These are phyloP conservation scores for Phaeomoniella chlamydospora DNA, from an alignment of 2,329 filamentous ascomycete genomes.

Conservation along the genomic window DNA sequence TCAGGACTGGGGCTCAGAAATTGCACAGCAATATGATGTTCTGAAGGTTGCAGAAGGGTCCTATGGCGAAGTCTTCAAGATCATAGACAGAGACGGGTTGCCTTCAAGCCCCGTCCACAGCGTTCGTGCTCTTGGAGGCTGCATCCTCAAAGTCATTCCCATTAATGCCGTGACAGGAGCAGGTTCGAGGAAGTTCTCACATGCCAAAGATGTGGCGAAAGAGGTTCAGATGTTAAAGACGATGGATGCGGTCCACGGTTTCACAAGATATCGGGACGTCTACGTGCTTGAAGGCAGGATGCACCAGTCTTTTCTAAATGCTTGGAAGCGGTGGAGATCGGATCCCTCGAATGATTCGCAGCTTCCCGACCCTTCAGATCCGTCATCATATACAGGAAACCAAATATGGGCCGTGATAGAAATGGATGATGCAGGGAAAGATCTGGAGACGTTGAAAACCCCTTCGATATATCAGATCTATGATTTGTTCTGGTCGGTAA, in stretches of 20 bases:
- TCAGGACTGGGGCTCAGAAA: background rate
- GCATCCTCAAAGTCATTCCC: slow-evolving; percentile 28
- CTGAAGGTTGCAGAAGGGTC: slow-evolving; percentile 52
- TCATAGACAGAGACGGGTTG: slow-evolving; percentile 16
- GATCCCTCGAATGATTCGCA: slow-evolving; percentile 25
- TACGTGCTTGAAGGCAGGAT: slow-evolving; percentile 38
- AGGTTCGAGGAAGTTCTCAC: slow-evolving; percentile 26
- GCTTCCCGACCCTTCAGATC: slow-evolving; percentile 42
- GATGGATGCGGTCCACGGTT: slow-evolving; percentile 45
- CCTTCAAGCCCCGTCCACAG: slow-evolving; percentile 14
- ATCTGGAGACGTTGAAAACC: slow-evolving; percentile 34
- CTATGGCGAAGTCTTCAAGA: slow-evolving; percentile 51
- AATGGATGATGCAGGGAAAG: slow-evolving; percentile 50
- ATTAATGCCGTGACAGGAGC: slow-evolving; percentile 23
- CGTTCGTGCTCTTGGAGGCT: background rate
- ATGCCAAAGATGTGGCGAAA: slow-evolving; percentile 33
- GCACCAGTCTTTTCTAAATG: slow-evolving; percentile 28
- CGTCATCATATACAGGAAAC: slow-evolving; percentile 34
- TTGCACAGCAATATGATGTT: slow-evolving; percentile 27
- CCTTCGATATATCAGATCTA: slow-evolving; percentile 34
- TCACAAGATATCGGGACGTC: slow-evolving; percentile 46
- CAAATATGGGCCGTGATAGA: slow-evolving; percentile 52
- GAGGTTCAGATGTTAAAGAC: slow-evolving; percentile 40
- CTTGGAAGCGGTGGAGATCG: slow-evolving; percentile 29
- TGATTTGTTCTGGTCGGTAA: slow-evolving; percentile 55